Percentiles rank a stretch among this genome's conserved stretches.
Evolutionary conservation across 2,329 filamentous ascomycete genomes (phyloP).

Genomic region (Fusarium secorum): DNA sequence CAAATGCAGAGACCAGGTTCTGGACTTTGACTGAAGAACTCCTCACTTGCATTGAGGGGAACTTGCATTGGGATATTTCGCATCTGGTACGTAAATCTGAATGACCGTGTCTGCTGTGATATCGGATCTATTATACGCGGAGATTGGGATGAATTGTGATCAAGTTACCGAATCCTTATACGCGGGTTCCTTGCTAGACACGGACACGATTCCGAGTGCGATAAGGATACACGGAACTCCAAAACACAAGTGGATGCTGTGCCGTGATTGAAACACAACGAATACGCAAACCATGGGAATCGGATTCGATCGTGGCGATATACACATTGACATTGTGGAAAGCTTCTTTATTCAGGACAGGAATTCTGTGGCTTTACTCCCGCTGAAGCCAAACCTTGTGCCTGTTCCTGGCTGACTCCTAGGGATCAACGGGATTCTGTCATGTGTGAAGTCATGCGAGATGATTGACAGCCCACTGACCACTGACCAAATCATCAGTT

Average conservation of each 20-base stretch:
- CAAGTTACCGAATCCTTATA: not conserved
- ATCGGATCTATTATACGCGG: constrained; percentile 7
- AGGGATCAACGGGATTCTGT: not conserved
- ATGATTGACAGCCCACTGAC: not conserved
- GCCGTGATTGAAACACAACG: constrained; percentile 13
- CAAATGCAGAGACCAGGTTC: constrained; percentile 24
- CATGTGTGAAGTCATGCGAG: constrained; percentile 6
- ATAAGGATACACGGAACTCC: constrained; percentile 7
- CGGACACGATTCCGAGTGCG: constrained; percentile 18
- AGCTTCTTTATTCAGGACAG: constrained; percentile 1
- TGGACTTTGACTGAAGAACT: constrained; percentile 6
- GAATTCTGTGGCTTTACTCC: constrained; percentile 32
- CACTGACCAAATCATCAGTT: not conserved
- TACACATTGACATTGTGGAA: not conserved
- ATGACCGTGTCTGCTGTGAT: not conserved
- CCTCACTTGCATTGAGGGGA: not conserved
- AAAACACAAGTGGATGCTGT: constrained; percentile 18
- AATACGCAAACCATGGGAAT: not conserved
- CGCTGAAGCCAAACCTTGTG: constrained; percentile 6
- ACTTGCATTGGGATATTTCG: not conserved
- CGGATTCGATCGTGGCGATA: not conserved
- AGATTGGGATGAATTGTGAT: constrained; percentile 11
- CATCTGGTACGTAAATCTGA: constrained; percentile 4
- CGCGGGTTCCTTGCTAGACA: constrained; percentile 15
- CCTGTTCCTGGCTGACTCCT: constrained; percentile 25